Evolutionary conservation across 805 yeast species (phyloP).

Genomic region (Candida tallmaniae): DNA sequence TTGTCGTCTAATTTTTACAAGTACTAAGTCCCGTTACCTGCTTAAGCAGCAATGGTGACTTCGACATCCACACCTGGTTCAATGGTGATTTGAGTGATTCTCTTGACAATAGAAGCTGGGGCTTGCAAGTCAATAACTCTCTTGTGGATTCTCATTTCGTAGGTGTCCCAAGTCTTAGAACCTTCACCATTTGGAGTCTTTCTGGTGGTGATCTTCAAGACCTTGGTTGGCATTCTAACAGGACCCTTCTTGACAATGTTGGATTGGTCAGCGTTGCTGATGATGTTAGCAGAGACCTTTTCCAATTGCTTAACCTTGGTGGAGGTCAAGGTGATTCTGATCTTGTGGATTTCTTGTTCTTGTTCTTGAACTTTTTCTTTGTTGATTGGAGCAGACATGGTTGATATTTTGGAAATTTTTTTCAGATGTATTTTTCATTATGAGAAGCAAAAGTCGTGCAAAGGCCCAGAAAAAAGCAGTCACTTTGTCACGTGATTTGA

Average conservation of each 20-base stretch:
- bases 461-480: not conserved
- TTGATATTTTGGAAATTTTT: conserved; percentile 6
- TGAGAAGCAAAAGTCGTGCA: conserved; percentile 4
- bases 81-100: conserved; percentile 95
- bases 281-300: conserved; percentile 88
- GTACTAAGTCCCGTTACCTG: not conserved
- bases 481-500: conserved; percentile 2
- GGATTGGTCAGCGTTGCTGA: conserved; percentile 79
- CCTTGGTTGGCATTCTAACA: conserved; percentile 99
- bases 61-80: conserved; percentile 99
- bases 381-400: conserved; percentile 74
- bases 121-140: conserved; percentile 98
- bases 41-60: conserved; percentile 83
- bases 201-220: conserved; percentile 97
- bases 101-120: conserved; percentile 88
- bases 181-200: conserved; percentile 99
- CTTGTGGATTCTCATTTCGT: conserved; percentile 99
- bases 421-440: conserved; percentile 5
- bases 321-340: conserved; percentile 98
- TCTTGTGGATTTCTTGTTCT: conserved; percentile 85
- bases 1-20: not conserved
- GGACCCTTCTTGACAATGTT: conserved; percentile 96
- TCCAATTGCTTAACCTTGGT: conserved; percentile 98
- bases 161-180: conserved; percentile 99
- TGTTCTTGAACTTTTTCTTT: conserved; percentile 86